These are phyloP conservation scores for Vaccinium myrtillus DNA, from an alignment of 148 eudicot species.

Conservation along the genomic window DNA sequence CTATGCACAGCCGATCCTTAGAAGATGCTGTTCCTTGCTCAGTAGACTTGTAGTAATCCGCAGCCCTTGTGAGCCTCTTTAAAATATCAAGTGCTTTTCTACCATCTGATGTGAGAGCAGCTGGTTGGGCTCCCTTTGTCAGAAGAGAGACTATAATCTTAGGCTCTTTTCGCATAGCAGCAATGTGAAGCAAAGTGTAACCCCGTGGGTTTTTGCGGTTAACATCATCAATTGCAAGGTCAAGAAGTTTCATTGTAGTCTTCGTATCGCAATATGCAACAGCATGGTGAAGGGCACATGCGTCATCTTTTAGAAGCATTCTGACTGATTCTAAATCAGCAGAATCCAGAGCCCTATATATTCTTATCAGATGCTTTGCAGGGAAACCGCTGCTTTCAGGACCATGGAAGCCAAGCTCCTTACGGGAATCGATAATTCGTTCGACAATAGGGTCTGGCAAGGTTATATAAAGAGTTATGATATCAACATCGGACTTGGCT, in stretches of 20 bases:
- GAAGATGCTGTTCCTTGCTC: slow-evolving; percentile 81
- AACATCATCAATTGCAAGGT: slow-evolving; percentile 72
- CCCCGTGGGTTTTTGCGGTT: slow-evolving; percentile 57
- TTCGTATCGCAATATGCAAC: slow-evolving; percentile 84
- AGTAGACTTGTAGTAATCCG: slow-evolving; percentile 42
- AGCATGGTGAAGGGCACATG: slow-evolving; percentile 85
- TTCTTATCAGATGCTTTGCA: too few species aligned
- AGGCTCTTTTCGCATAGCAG: slow-evolving; percentile 91
- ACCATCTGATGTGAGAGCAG: slow-evolving; percentile 74
- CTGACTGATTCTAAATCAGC: slow-evolving; percentile 86
- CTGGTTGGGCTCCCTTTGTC: slow-evolving; percentile 82
- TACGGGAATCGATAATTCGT: too few species aligned
- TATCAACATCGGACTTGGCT: slow-evolving; percentile 61
- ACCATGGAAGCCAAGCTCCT: too few species aligned
- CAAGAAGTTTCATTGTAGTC: slow-evolving; percentile 75
- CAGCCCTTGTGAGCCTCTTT: slow-evolving; percentile 70
- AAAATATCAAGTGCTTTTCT: slow-evolving; percentile 77
- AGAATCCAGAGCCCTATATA: slow-evolving; percentile 84
- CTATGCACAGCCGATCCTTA: slow-evolving; percentile 85
- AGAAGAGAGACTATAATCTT: slow-evolving; percentile 74
- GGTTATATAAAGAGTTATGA: slow-evolving; percentile 65
- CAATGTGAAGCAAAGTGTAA: slow-evolving; percentile 76
- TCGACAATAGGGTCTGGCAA: too few species aligned
- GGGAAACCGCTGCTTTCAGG: too few species aligned
- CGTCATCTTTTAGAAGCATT: slow-evolving; percentile 76